Base-by-base conservation (phyloP, 345 rosid species). In the Brassica rapa region DNA sequence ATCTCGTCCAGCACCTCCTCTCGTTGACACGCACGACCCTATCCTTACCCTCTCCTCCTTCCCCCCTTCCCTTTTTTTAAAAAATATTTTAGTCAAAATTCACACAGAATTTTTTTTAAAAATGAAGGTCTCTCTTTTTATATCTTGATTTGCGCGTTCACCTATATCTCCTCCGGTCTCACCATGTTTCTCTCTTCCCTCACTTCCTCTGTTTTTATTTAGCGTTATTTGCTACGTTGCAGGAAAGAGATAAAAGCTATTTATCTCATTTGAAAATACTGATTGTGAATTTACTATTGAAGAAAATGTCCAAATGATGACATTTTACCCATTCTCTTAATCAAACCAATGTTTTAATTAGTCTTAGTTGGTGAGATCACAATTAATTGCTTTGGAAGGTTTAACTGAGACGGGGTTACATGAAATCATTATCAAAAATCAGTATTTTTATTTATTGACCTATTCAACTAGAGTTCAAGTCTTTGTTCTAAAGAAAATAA, bases 11-110 rank as follows among this genome's bases (percentile, higher is more conserved):
- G 80, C 88, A 77, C 77, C 84, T 14, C 81, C 74, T 64, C 56
- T 14, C 19, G 56, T 84, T 4, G 85, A 77, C 41, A 67, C 72
- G 74, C 88, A 84, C 82, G 78, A 4, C 65, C 90, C 90, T 81
- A 85, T 87, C 63, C 51, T 87, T 70, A 8, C 70, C 32, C 32
- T 2, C 10, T 12, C 27, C 66, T 46, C n/a, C 21, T 15, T 14
- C 60, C 35, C 21, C 2, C 6, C 53, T 43, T 41, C 57, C 59
- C 35, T 11, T 11, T 27, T 10, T 41, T 59, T 65, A 3, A 1
- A 1, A 1, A 4, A 70, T 33, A 7, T 57, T 72, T 46, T 23
- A n/a, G n/a, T 57, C 74, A 62, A 69, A 10, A 5, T 5, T 33
- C 39, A 27, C 11, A 8, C 30, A 19, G 24, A 6, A 25, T 25